Evolutionary conservation across 257 asterid species (phyloP), one percentile per base, ranked within the genome.

Genomic region (Agastache rugosa): DNA sequence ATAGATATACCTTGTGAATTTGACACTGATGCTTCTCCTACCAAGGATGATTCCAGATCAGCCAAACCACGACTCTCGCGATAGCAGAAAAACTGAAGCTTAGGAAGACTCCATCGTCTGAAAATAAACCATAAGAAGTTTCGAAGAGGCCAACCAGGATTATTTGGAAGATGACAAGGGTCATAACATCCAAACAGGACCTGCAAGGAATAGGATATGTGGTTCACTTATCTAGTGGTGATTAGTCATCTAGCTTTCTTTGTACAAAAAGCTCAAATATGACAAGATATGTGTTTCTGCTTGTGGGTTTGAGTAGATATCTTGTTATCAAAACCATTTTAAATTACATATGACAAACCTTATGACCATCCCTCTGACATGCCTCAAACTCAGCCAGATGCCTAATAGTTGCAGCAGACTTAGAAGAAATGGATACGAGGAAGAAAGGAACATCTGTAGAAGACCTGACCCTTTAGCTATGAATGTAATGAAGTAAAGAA

Each of bases 81-180:
- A 78, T 92, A 94, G 81, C 97, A 88, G 39, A 94, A 86, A 74
- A 94, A 89, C 31, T 69, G 76, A 81, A 87, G 66, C 79, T 86
- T 89, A 71, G 83, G 83, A 77, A 87, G 82, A 37, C 89, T 83
- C 96, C 90, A 89, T 84, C 88, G 90, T 82, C 79, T 72, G 83
- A 72, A 83, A 81, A 94, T 82, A 86, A 73, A 94, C 81, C 87
- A 78, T 37, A 94, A 85, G 73, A 83, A 87, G 82, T 94, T 94
- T 73, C 97, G 94, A 66, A 94, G 96, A 39, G 97, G 97, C 99
- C 99, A 94, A 59, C 99, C 97, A 59, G 97, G 97, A 83, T 90
- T 90, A 67, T 72, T 77, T 62, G 92, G 93, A 63, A 86, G 96
- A 82, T 90, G 85, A 74, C 93, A 90, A 67, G 93, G 97, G 75